Base-by-base conservation (phyloP, 176 grass and related monocot species). In the Juncus effusus region DNA sequence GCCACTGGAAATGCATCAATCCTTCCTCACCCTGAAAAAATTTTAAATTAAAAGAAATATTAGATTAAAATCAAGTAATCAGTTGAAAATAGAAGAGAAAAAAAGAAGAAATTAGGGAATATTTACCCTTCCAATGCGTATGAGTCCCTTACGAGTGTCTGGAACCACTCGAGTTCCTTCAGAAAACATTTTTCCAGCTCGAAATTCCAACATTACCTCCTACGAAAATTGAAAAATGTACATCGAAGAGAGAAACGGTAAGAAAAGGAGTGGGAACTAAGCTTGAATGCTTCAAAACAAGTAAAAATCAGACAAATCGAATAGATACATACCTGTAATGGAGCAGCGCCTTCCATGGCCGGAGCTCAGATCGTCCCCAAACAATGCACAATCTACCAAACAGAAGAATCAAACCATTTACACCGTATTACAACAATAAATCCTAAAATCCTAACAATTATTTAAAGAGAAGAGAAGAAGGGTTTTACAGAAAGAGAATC, bases 1-100 rank as follows among this genome's bases (percentile, higher is more conserved):
- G 80, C 94, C 94, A 99, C 15, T 99, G 94, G 67, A 93, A 99
- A 73, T 99, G 94, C 69, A 93, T 50, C 72, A 99, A 80, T n/a
- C 94, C 94, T 86, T 99, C 94, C 78, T 99, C 94, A 68, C 85
- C 83, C 94, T 99, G 59, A 58, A 85, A 83, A 82, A 68, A 60
- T 61, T 28, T 28, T 28, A 28, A 28, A 28, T 28, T 28, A 28
- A 28, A 28, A 28, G 19, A 62, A n/a, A 77, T 60, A 14, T 63
- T 12, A 72, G 14, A 82, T 67, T 54, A 6, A 69, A 10, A 13
- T 15, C 28, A 13, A 58, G 8, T 50, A 6, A 64, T 1, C 53
- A 3, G 2, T 47, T 54, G 5, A 54, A 63, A 63, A 75, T 60
- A 56, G 36, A 75, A 62, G 36, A 67, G 3, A 16, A 67, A 6